A percentile compares a stretch with the other conserved stretches of the same genome.
phyloP scores from a whole-genome alignment of 306 rosid species.

The Hippophae rhamnoides region DNA sequence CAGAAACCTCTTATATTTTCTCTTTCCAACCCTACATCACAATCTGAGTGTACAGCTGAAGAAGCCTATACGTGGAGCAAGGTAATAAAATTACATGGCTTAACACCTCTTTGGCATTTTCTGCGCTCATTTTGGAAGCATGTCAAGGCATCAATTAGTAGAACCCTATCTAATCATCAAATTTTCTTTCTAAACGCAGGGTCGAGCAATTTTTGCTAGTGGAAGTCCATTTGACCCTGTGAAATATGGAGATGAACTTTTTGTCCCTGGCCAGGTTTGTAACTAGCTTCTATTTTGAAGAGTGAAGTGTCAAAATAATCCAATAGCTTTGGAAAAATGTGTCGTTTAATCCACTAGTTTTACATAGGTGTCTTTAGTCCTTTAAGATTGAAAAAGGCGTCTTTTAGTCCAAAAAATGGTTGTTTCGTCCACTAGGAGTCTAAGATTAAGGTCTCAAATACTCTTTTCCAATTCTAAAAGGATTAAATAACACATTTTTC shows the following conservation, averaged over 20 bases:
- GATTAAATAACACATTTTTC: too few relatives aligned
- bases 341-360: too few relatives aligned
- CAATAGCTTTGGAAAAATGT: too few relatives aligned
- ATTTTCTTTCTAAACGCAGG: conserved; percentile 35
- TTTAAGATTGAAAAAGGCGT: too few relatives aligned
- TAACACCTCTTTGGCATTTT: not conserved
- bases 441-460: too few relatives aligned
- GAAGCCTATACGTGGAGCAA: conserved; percentile 96
- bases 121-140: not conserved
- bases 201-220: conserved; percentile 80
- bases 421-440: too few relatives aligned
- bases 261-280: conserved; percentile 88
- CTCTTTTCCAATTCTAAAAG: too few relatives aligned
- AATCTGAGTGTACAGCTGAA: conserved; percentile 96
- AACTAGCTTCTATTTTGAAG: conserved; percentile 2
- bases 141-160: conserved; percentile 1
- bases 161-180: not conserved
- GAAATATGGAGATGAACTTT: conserved; percentile 50
- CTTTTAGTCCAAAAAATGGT: too few relatives aligned
- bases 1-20: conserved; percentile 96
- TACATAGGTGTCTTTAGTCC: too few relatives aligned
- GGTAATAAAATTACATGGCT: conserved; percentile 27
- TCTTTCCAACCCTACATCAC: conserved; percentile 95
- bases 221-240: conserved; percentile 94
- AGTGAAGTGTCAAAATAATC: too few relatives aligned